Evolutionary conservation across 805 yeast genomes (phyloP).

Genomic region (Blastobotrys terrestris): DNA sequence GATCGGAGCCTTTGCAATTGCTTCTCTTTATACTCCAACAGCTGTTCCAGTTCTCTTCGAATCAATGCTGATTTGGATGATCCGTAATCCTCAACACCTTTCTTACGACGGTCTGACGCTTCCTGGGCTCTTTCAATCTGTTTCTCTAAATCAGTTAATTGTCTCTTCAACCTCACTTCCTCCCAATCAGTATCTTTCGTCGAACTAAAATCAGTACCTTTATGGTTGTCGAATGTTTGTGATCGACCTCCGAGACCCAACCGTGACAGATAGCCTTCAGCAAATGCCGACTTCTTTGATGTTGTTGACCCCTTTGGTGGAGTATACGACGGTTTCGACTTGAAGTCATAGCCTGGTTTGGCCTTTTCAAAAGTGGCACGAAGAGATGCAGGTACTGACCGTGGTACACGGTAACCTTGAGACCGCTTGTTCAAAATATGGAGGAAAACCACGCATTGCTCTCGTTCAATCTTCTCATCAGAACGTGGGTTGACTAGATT

Average conservation of each 20-base stretch:
- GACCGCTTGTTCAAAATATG: slow-evolving; percentile 90
- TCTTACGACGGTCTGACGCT: slow-evolving; percentile 37
- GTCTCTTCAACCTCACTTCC: slow-evolving; percentile 73
- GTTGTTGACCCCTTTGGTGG: slow-evolving; percentile 16
- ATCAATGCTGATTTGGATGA: slow-evolving; percentile 34
- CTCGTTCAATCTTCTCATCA: slow-evolving; percentile 83
- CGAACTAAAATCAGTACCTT: slow-evolving; percentile 66
- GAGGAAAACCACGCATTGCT: slow-evolving; percentile 81
- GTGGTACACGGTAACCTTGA: slow-evolving; percentile 76
- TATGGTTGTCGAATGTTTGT: slow-evolving; percentile 27
- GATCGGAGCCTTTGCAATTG: slow-evolving; percentile 41
- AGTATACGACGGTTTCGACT: slow-evolving; percentile 42
- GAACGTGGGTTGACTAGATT: slow-evolving; percentile 88
- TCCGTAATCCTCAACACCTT: slow-evolving; percentile 29
- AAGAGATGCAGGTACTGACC: slow-evolving; percentile 89
- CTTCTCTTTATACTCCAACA: slow-evolving; percentile 69
- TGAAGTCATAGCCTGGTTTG: slow-evolving; percentile 53
- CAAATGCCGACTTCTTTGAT: slow-evolving; percentile 24
- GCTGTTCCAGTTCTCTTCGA: slow-evolving; percentile 69
- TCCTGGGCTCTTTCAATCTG: slow-evolving; percentile 52
- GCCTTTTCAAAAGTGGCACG: slow-evolving; percentile 89
- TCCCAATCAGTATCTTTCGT: slow-evolving; percentile 77
- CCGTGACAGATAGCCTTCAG: slow-evolving; percentile 48
- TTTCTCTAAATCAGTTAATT: slow-evolving; percentile 68
- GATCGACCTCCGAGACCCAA: slow-evolving; percentile 42